phyloP scores from a whole-genome alignment of 2,329 filamentous ascomycete genomes.

The Blumeria graminis region DNA sequence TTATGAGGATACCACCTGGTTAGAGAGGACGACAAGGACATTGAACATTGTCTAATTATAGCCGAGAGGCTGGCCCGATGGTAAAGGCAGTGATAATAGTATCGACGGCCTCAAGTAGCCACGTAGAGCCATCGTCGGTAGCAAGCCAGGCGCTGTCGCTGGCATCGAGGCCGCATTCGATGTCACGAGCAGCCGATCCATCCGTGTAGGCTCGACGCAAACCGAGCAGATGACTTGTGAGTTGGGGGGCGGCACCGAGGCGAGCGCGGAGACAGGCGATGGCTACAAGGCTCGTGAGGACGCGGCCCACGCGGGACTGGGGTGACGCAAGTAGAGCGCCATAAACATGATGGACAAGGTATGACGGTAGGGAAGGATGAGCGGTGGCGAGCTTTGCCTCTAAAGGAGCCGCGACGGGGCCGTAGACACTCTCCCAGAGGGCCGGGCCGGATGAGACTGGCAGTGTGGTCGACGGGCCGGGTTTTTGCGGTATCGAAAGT shows the following conservation, averaged over 20 bases:
- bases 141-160: conserved; percentile 30
- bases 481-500: no score
- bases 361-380: conserved; percentile 61
- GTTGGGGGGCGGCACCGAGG: conserved; percentile 62
- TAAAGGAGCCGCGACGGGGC: conserved; percentile 49
- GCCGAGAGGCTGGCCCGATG: no score
- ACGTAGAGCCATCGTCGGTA: conserved; percentile 37
- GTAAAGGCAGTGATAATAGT: conserved; percentile 11
- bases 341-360: conserved; percentile 56
- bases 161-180: conserved; percentile 23
- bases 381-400: conserved; percentile 44
- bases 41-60: no score
- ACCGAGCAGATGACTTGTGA: conserved; percentile 60
- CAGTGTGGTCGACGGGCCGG: conserved; percentile 3
- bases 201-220: conserved; percentile 52
- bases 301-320: conserved; percentile 34
- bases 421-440: conserved; percentile 58
- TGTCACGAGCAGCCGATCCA: conserved; percentile 26
- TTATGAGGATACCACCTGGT: no score
- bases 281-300: conserved; percentile 49
- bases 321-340: conserved; percentile 50
- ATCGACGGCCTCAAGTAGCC: conserved; percentile 38
- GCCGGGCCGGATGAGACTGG: conserved; percentile 29
- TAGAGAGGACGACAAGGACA: no score
- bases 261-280: conserved; percentile 54